These are phyloP conservation scores for Xylaria telfairii DNA, from an alignment of 495 filamentous ascomycete species.

Conservation along the genomic window DNA sequence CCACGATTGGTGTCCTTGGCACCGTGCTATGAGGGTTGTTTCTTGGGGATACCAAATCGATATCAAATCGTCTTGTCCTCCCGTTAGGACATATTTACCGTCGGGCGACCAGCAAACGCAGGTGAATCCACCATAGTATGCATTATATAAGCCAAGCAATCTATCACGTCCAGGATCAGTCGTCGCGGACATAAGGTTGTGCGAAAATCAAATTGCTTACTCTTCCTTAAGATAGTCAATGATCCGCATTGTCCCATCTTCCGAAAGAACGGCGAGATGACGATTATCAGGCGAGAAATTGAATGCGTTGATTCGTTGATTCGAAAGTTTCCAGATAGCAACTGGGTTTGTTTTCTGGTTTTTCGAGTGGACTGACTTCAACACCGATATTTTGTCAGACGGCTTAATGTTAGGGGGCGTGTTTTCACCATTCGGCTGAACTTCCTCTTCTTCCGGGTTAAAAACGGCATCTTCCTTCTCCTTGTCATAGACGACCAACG, in stretches of 20 bases:
- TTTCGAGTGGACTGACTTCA: constrained; percentile 88
- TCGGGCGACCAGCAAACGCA: constrained; percentile 98
- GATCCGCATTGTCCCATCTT: constrained; percentile 87
- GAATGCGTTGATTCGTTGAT: constrained; percentile 85
- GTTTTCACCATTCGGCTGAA: constrained; percentile 46
- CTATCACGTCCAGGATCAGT: constrained; percentile 47
- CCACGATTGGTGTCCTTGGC: constrained; percentile 93
- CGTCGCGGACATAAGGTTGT: constrained; percentile 21
- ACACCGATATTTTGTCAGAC: constrained; percentile 60
- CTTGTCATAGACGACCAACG: constrained; percentile 96
- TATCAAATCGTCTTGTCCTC: constrained; percentile 93
- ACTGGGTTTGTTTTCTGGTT: constrained; percentile 95
- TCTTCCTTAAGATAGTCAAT: constrained; percentile 92
- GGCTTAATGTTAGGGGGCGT: constrained; percentile 48
- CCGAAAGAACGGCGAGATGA: constrained; percentile 89
- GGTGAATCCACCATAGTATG: constrained; percentile 90
- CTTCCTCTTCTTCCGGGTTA: constrained; percentile 53
- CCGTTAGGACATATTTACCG: constrained; percentile 92
- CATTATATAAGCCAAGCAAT: constrained; percentile 81
- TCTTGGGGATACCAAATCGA: constrained; percentile 93
- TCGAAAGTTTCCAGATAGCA: constrained; percentile 87
- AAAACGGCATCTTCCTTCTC: constrained; percentile 89
- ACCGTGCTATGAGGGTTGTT: constrained; percentile 83
- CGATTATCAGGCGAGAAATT: constrained; percentile 85
- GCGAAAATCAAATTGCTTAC: constrained; percentile 55